Base-by-base conservation (phyloP, 2,329 filamentous ascomycete genomes). In the Claviceps fusiformis region DNA sequence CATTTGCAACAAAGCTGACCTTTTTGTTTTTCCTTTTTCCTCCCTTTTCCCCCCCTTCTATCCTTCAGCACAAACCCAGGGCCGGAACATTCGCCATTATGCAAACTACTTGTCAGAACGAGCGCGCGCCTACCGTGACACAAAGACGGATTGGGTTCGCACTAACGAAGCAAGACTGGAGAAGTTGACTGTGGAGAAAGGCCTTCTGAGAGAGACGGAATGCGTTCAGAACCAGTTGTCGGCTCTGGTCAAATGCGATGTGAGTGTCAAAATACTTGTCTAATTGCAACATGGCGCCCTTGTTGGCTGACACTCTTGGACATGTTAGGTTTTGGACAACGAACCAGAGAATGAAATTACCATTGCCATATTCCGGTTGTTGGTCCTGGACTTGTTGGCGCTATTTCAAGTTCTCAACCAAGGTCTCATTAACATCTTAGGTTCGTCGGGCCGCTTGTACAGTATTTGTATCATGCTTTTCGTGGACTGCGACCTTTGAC, bases 341-440 rank as follows among this genome's bases (percentile, higher is more conserved):
- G 93, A 97, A 63, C 83, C 87, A 8, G 91, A 96, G 67, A 98
- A 97, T 66, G 93, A 98, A 70, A 97, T 98, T 62, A 95, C 90
- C 10, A 79, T 97, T 61, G 95, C 89, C 10, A 91, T 95, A 33
- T 98, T 97, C 67, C 82, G 93, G 56, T 76, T 98, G 59, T 75
- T 98, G 54, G 95, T 95, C 24, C 77, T 95, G 63, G 93, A 98
- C 69, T 76, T 98, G 43, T 72, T 98, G 58, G 84, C 88, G 15
- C 75, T 98, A 54, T 98, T 95, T 73, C 90, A 95, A 64, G 89
- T 93, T 50, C 86, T 96, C 72, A 98, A 98, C 66, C 90, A 96
- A 71, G 93, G 89, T 51, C 88, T 95, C 66, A 98, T 98, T 72
- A 96, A 95, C 70, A 89, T 98, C 57, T 75, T 98, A 56, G 89